Evolutionary conservation across 345 rosid species (phyloP).

Genomic region (Cardiospermum halicacabum): DNA sequence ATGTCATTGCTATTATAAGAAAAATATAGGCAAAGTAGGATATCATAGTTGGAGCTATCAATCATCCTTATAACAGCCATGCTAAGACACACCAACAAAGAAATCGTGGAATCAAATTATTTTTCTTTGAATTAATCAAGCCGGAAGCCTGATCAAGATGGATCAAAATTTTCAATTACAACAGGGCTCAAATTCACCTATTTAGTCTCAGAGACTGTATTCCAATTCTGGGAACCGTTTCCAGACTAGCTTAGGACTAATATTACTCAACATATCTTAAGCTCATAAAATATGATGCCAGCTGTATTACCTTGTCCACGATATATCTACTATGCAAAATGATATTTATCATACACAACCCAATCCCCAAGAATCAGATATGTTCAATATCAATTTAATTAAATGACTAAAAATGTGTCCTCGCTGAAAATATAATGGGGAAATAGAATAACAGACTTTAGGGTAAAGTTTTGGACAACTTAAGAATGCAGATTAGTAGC

Average conservation of each 20-base stretch:
- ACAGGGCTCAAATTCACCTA: background rate
- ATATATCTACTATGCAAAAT: background rate
- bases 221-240: background rate
- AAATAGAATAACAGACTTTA: background rate
- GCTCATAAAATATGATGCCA: background rate
- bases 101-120: too few relatives aligned
- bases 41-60: background rate
- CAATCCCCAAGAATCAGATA: background rate
- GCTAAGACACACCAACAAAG: background rate
- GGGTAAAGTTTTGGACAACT: background rate
- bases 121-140: too few relatives aligned
- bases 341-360: background rate
- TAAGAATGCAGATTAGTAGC: background rate
- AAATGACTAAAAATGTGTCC: background rate
- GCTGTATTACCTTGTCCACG: background rate
- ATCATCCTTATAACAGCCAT: background rate
- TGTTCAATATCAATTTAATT: background rate
- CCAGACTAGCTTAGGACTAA: background rate
- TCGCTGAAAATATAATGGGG: background rate
- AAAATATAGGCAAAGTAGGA: background rate
- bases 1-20: background rate
- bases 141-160: too few relatives aligned
- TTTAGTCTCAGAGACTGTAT: background rate
- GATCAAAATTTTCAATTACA: too few relatives aligned
- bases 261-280: background rate